These are phyloP conservation scores for Rhodotorula mucilaginosa DNA, from an alignment of 1,284 basidiomycete species.

Conservation along the genomic window DNA sequence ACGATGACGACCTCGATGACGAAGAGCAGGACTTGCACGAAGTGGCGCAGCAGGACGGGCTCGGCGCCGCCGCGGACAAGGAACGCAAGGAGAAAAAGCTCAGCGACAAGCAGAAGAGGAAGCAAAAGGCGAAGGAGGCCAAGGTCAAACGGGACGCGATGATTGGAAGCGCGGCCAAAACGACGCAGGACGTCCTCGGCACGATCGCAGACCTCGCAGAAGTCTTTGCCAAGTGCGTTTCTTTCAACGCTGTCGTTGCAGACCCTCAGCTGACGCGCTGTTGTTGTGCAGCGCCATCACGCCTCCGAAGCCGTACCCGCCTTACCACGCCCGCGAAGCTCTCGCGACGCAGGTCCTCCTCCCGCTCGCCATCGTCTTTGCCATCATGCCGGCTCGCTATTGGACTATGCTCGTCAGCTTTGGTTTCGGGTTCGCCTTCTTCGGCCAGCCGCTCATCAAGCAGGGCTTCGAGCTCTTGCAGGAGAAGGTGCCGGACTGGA, in stretches of 20 bases:
- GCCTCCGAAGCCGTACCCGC: conserved; percentile 50
- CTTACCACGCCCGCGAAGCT: conserved; percentile 49
- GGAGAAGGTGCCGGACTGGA: conserved; percentile 55
- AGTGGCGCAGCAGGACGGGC: conserved; percentile 40
- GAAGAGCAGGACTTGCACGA: conserved; percentile 44
- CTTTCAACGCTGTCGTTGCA: neutral
- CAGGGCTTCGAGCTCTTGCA: conserved; percentile 52
- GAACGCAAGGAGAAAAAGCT: conserved; percentile 42
- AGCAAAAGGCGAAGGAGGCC: conserved; percentile 48
- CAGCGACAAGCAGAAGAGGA: conserved; percentile 47
- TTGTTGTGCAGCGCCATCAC: conserved; percentile 47
- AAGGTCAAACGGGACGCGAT: conserved; percentile 52
- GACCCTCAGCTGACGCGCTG: neutral
- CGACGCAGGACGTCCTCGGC: conserved; percentile 49
- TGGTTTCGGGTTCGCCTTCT: conserved; percentile 55
- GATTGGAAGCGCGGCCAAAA: conserved; percentile 50
- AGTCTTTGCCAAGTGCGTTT: conserved; percentile 50
- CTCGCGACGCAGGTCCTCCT: conserved; percentile 50
- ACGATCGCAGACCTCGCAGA: conserved; percentile 51
- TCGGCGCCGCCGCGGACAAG: conserved; percentile 36
- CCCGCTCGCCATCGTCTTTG: conserved; percentile 50
- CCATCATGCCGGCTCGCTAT: conserved; percentile 52
- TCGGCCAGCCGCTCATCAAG: conserved; percentile 56
- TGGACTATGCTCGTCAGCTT: conserved; percentile 54
- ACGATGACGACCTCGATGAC: conserved; percentile 24